Evolutionary conservation across 2,329 filamentous ascomycete genomes (phyloP).

Genomic region (Arthrinium phaeospermum): DNA sequence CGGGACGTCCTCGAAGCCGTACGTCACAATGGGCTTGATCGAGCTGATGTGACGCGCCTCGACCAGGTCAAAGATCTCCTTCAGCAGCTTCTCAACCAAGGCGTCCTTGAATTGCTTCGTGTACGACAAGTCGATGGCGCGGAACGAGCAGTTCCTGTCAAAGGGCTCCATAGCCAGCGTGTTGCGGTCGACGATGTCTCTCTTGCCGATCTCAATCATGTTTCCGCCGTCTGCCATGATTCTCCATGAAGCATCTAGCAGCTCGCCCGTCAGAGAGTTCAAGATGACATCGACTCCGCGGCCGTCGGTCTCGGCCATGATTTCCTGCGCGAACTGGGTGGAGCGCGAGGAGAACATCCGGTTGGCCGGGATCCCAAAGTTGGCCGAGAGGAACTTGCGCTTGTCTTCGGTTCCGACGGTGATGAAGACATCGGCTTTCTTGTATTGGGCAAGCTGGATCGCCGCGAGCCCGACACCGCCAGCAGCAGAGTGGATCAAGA

Average conservation of each 20-base stretch:
- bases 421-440: too few species aligned
- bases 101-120: too few species aligned
- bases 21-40: constrained; percentile 23
- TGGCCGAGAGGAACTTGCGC: too few species aligned
- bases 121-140: constrained; percentile 20
- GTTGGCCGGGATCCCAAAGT: too few species aligned
- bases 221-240: constrained; percentile 20
- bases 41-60: not conserved
- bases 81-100: not conserved
- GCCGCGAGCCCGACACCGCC: too few species aligned
- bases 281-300: constrained; percentile 31
- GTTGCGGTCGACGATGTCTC: constrained; percentile 24
- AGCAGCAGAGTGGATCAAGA: too few species aligned
- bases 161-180: constrained; percentile 25
- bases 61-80: constrained; percentile 19
- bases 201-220: constrained; percentile 25
- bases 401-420: too few species aligned
- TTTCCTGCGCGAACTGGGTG: constrained; percentile 22
- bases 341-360: too few species aligned
- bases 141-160: constrained; percentile 25
- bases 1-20: constrained; percentile 20
- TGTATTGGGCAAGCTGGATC: too few species aligned
- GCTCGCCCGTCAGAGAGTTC: constrained; percentile 32
- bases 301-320: constrained; percentile 33
- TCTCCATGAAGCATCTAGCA: constrained; percentile 24